phyloP scores from a whole-genome alignment of 768 basidiomycete genomes.

The Lactarius quietus region DNA sequence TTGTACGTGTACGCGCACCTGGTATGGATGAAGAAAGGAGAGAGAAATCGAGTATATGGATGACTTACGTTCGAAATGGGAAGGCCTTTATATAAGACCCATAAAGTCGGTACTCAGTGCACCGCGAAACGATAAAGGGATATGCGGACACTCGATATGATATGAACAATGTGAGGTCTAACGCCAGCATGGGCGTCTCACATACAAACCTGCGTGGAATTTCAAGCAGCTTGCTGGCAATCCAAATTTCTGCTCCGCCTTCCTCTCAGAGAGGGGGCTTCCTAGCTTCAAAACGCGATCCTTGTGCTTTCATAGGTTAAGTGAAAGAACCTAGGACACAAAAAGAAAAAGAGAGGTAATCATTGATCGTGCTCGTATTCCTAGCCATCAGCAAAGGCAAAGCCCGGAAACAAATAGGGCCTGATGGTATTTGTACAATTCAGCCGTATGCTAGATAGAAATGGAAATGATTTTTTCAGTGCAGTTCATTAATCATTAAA shows the following conservation, averaged over 20 bases:
- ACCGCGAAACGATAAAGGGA: slow-evolving; percentile 66
- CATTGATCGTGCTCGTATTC: not conserved
- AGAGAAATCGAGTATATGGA: not conserved
- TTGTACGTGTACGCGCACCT: slow-evolving; percentile 59
- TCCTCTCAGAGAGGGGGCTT: too few species aligned
- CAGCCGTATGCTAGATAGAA: not conserved
- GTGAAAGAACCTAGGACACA: not conserved
- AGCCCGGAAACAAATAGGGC: slow-evolving; percentile 20
- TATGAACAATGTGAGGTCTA: not conserved
- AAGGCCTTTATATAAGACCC: slow-evolving; percentile 71
- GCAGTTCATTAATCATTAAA: slow-evolving; percentile 11
- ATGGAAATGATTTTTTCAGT: slow-evolving; percentile 6
- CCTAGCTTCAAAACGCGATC: too few species aligned
- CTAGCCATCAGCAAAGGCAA: slow-evolving; percentile 2
- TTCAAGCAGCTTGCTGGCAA: too few species aligned
- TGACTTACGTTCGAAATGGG: slow-evolving; percentile 52
- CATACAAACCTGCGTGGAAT: too few species aligned
- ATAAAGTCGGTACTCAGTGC: slow-evolving; percentile 74
- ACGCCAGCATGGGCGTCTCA: not conserved
- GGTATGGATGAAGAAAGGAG: slow-evolving; percentile 15
- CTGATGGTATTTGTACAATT: slow-evolving; percentile 1
- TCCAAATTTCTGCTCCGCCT: too few species aligned
- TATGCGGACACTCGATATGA: slow-evolving; percentile 37
- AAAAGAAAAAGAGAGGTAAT: not conserved
- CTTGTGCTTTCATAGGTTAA: not conserved